Conservation (phyloP, 768 basidiomycete genomes). For the Phanerochaete carnosa region DNA sequence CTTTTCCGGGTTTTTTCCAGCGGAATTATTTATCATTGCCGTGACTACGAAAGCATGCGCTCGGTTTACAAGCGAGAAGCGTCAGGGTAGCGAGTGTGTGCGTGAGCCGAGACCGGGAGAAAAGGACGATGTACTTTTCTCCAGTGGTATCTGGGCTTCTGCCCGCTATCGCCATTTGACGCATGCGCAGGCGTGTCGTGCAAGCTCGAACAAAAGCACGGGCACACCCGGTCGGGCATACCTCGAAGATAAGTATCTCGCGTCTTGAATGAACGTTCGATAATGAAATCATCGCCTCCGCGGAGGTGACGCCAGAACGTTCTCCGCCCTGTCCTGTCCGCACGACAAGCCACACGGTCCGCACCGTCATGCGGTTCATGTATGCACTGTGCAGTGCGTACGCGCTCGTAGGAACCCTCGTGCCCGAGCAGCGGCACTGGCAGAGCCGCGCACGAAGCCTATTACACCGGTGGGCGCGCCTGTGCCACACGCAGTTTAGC, state of each 20-base stretch:
- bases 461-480: background rate
- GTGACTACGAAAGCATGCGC: no score
- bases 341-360: background rate
- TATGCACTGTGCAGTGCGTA: background rate
- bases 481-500: background rate
- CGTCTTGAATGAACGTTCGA: no score
- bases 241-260: background rate
- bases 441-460: background rate
- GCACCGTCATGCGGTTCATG: background rate
- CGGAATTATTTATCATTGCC: background rate
- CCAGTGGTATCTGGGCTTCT: background rate
- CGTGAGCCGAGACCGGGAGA: background rate
- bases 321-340: background rate
- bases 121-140: background rate
- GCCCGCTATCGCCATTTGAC: background rate
- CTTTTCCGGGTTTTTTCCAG: background rate
- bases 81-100: background rate
- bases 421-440: background rate
- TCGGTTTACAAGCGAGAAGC: background rate
- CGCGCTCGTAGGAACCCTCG: background rate
- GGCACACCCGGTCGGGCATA: background rate
- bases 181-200: background rate
- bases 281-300: no score
- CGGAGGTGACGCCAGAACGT: no score
- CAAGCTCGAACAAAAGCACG: no score